These are phyloP conservation scores for Fusarium continuum DNA, from an alignment of 2,329 filamentous ascomycete genomes.

Conservation along the genomic window DNA sequence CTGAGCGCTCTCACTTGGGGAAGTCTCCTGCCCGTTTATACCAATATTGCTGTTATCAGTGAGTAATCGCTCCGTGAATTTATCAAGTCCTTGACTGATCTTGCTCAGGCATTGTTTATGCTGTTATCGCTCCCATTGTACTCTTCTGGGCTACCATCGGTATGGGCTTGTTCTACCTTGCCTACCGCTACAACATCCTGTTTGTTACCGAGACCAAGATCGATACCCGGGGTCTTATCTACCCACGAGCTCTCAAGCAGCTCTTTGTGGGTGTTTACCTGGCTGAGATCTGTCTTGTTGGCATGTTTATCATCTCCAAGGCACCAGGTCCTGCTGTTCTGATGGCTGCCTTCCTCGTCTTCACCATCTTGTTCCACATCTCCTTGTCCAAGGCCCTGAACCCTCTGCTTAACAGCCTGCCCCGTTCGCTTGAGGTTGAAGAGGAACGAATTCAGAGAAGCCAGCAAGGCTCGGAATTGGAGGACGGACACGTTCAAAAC, in stretches of 20 bases:
- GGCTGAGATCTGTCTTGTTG: constrained; percentile 80
- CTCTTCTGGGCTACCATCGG: constrained; percentile 82
- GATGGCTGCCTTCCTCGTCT: constrained; percentile 78
- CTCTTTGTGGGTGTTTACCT: constrained; percentile 84
- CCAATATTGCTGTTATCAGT: constrained; percentile 77
- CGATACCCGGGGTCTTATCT: constrained; percentile 89
- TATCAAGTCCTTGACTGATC: constrained; percentile 28
- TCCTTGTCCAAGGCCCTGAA: constrained; percentile 74
- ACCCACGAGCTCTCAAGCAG: constrained; percentile 88
- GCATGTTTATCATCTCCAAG: constrained; percentile 77
- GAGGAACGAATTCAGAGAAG: constrained; percentile 51
- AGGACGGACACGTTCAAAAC: constrained; percentile 33
- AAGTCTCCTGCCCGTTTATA: constrained; percentile 77
- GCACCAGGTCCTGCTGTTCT: constrained; percentile 76
- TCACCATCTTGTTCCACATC: constrained; percentile 80
- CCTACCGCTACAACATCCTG: constrained; percentile 87
- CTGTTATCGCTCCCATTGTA: constrained; percentile 84
- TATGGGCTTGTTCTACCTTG: constrained; percentile 81
- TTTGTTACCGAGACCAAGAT: constrained; percentile 82
- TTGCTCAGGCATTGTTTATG: constrained; percentile 72
- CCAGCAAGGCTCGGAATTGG: constrained; percentile 42
- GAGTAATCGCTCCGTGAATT: constrained; percentile 27
- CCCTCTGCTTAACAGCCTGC: constrained; percentile 77
- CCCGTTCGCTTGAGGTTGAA: constrained; percentile 65
- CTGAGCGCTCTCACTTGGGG: constrained; percentile 80